phyloP scores from a whole-genome alignment of 345 rosid species.

The Citrus australasica region DNA sequence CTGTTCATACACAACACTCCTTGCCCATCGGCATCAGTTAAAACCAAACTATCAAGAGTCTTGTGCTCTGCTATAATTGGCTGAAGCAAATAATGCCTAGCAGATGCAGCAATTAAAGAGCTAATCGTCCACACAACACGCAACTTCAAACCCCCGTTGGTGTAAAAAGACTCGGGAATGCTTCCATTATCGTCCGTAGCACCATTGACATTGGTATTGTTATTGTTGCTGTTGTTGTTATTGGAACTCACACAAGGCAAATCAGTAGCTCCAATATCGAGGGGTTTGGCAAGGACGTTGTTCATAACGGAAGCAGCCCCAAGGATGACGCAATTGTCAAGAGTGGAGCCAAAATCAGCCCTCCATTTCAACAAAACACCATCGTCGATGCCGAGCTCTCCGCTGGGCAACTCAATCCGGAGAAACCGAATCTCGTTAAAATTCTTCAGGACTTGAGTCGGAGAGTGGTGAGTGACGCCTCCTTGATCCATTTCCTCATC shows the following conservation, averaged over 20 bases:
- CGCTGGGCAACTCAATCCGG: constrained; percentile 80
- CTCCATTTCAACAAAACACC: constrained; percentile 87
- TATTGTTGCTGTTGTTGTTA: background rate
- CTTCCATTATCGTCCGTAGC: constrained; percentile 69
- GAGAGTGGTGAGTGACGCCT: constrained; percentile 93
- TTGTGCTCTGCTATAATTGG: constrained; percentile 86
- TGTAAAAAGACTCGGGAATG: constrained; percentile 95
- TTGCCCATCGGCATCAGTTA: constrained; percentile 86
- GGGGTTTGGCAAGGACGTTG: constrained; percentile 4
- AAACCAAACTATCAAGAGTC: constrained; percentile 75
- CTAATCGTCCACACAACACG: constrained; percentile 98
- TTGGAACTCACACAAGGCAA: constrained; percentile 16
- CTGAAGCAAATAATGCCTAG: constrained; percentile 84
- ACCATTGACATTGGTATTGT: background rate
- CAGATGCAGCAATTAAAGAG: constrained; percentile 92
- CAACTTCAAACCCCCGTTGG: constrained; percentile 83
- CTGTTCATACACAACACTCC: constrained; percentile 91
- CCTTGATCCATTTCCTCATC: constrained; percentile 71
- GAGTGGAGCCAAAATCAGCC: constrained; percentile 94
- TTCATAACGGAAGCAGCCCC: constrained; percentile 69
- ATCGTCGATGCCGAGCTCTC: constrained; percentile 85
- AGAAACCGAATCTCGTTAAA: constrained; percentile 84
- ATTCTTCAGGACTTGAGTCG: constrained; percentile 85
- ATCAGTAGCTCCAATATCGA: constrained; percentile 24
- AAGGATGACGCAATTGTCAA: constrained; percentile 83